These are phyloP conservation scores for Trichosporon coremiiforme DNA, from an alignment of 1,284 basidiomycete species.

Conservation along the genomic window DNA sequence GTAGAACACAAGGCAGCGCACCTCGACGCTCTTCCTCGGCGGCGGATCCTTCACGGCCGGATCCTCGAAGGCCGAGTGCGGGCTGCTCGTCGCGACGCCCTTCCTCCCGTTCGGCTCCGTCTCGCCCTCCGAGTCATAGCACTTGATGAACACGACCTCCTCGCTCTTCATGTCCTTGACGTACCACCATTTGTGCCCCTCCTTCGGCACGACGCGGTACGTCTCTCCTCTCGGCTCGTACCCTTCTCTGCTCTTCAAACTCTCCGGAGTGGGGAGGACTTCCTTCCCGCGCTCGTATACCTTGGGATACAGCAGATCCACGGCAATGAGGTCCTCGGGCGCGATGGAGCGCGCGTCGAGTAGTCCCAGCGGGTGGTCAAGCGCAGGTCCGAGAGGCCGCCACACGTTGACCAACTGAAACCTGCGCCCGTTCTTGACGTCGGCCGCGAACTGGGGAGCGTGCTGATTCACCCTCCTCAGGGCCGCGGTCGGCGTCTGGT, in stretches of 20 bases:
- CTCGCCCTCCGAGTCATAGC: slow-evolving; percentile 23
- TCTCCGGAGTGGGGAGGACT: not conserved
- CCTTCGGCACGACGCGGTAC: slow-evolving; percentile 20
- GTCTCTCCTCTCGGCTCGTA: slow-evolving; percentile 25
- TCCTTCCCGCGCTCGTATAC: slow-evolving; percentile 22
- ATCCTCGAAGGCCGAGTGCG: slow-evolving; percentile 4
- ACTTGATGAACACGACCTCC: slow-evolving; percentile 29
- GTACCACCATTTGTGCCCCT: slow-evolving; percentile 23
- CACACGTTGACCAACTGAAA: slow-evolving; percentile 28
- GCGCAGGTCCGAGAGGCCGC: slow-evolving; percentile 23
- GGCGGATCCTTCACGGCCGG: not conserved
- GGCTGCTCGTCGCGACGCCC: not conserved
- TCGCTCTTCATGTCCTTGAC: slow-evolving; percentile 23
- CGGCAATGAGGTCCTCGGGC: slow-evolving; percentile 7
- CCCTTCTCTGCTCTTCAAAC: slow-evolving; percentile 4
- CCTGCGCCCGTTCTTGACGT: not conserved
- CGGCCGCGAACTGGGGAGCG: not conserved
- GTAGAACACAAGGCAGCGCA: slow-evolving; percentile 25
- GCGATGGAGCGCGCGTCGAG: slow-evolving; percentile 22
- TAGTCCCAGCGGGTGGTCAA: slow-evolving; percentile 21
- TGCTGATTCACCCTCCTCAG: not conserved
- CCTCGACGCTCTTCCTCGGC: slow-evolving; percentile 23
- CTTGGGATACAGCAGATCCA: slow-evolving; percentile 24
- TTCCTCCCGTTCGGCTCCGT: not conserved
- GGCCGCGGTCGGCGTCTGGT: slow-evolving; percentile 18